Conservation (phyloP, 2,329 filamentous ascomycete genomes). For the Talaromyces sp. region DNA sequence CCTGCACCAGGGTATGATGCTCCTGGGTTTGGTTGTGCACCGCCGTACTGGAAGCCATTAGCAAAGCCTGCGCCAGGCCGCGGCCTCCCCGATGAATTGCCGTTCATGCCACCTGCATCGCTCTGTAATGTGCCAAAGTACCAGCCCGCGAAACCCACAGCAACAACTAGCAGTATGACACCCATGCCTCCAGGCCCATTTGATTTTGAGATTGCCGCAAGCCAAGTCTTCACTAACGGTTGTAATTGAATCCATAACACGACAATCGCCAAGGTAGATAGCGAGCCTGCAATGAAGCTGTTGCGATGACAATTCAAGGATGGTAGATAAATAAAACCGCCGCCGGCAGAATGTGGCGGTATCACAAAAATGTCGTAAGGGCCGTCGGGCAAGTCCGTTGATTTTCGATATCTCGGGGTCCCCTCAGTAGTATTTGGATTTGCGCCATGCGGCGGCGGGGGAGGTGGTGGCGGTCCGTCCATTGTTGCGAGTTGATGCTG, state of each 20-base stretch:
- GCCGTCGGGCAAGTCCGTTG: slow-evolving; percentile 69
- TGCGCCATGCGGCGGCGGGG: slow-evolving; percentile 81
- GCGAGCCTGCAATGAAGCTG: slow-evolving; percentile 85
- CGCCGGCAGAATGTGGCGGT: slow-evolving; percentile 82
- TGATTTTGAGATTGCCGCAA: slow-evolving; percentile 53
- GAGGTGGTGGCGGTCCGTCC: slow-evolving; percentile 59
- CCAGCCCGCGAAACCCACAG: slow-evolving; percentile 76
- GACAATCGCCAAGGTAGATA: slow-evolving; percentile 68
- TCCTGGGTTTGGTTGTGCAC: slow-evolving; percentile 12
- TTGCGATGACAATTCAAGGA: slow-evolving; percentile 81
- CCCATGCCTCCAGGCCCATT: slow-evolving; percentile 70
- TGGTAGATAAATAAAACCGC: slow-evolving; percentile 90
- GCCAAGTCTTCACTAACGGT: slow-evolving; percentile 72
- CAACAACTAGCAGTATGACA: slow-evolving; percentile 67
- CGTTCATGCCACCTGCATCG: slow-evolving; percentile 36
- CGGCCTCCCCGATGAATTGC: slow-evolving; percentile 7
- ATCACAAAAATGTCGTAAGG: slow-evolving; percentile 98
- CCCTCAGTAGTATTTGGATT: slow-evolving; percentile 65
- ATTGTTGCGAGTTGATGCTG: slow-evolving; percentile 3
- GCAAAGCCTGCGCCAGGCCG: slow-evolving; percentile 29
- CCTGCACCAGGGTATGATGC: slow-evolving; percentile 7
- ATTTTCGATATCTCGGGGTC: slow-evolving; percentile 36
- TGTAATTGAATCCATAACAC: slow-evolving; percentile 69
- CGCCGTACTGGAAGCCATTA: slow-evolving; percentile 27
- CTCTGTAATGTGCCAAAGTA: slow-evolving; percentile 64